Evolutionary conservation across 768 basidiomycete genomes (phyloP).

Genomic region (Boletales sp.): DNA sequence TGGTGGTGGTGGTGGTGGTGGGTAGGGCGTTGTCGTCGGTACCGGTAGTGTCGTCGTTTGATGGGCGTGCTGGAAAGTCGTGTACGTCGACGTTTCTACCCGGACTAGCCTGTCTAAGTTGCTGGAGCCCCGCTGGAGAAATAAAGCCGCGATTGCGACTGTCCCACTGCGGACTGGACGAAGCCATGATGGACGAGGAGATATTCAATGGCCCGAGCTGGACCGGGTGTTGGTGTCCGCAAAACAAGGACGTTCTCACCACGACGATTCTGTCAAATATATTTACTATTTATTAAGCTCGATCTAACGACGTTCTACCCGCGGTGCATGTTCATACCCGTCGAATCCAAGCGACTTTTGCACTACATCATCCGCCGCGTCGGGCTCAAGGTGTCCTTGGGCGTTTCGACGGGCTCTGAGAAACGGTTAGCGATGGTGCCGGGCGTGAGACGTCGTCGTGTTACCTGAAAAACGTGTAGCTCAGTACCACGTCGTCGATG

Average conservation of each 20-base stretch:
- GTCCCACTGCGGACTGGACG: constrained; percentile 35
- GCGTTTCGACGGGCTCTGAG: constrained; percentile 80
- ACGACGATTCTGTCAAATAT: background rate
- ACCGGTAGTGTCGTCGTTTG: constrained; percentile 14
- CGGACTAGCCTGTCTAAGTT: constrained; percentile 32
- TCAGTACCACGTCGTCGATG: constrained; percentile 88
- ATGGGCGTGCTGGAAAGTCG: constrained; percentile 31
- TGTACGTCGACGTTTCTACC: constrained; percentile 28
- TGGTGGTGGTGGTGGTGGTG: background rate
- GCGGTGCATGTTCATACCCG: constrained; percentile 49
- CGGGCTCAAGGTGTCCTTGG: constrained; percentile 85
- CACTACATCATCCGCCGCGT: constrained; percentile 76
- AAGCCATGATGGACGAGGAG: constrained; percentile 18
- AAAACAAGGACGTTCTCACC: background rate
- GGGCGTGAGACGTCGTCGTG: background rate
- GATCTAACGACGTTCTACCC: constrained; percentile 20
- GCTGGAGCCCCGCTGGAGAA: constrained; percentile 32
- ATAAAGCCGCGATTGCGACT: constrained; percentile 33
- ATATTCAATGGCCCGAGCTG: constrained; percentile 1
- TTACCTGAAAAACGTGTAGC: constrained; percentile 97
- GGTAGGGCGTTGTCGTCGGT: constrained; percentile 18
- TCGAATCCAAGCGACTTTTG: constrained; percentile 79
- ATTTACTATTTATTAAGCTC: background rate
- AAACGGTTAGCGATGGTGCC: background rate
- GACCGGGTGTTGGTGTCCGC: constrained; percentile 4